phyloP scores from a whole-genome alignment of 2,329 filamentous ascomycete species.

The Penicillium sp. region DNA sequence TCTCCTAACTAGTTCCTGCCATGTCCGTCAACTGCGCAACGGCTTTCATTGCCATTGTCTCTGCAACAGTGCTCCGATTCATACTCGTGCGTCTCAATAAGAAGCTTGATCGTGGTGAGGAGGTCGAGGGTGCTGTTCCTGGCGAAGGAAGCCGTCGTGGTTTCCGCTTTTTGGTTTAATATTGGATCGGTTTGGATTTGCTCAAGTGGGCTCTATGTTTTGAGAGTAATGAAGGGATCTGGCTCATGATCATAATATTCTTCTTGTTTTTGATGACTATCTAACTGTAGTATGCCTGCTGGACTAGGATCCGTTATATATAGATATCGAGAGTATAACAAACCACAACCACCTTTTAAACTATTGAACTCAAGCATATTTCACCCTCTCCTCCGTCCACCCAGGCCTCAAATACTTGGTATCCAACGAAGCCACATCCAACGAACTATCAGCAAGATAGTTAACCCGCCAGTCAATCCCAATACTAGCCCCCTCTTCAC shows the following conservation, averaged over 20 bases:
- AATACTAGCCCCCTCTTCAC: conserved; percentile 52
- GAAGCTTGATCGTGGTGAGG: conserved; percentile 66
- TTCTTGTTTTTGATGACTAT: not conserved
- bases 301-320: not conserved
- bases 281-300: not conserved
- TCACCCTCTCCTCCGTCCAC: conserved; percentile 46
- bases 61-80: conserved; percentile 62
- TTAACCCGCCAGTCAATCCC: conserved; percentile 54
- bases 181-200: not conserved
- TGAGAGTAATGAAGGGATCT: too few relatives aligned
- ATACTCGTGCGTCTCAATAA: conserved; percentile 67
- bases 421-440: conserved; percentile 51
- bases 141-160: conserved; percentile 60
- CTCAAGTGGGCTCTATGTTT: not conserved
- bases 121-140: conserved; percentile 55
- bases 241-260: not conserved
- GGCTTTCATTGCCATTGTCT: conserved; percentile 62
- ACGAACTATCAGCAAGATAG: conserved; percentile 55
- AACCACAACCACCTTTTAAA: not conserved
- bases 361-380: conserved; percentile 33
- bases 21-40: conserved; percentile 69
- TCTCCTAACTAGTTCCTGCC: conserved; percentile 53
- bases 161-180: conserved; percentile 64
- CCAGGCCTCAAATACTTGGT: conserved; percentile 51
- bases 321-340: not conserved